Conservation (phyloP, 2,329 filamentous ascomycete genomes). For the Trichophyton rubrum region DNA sequence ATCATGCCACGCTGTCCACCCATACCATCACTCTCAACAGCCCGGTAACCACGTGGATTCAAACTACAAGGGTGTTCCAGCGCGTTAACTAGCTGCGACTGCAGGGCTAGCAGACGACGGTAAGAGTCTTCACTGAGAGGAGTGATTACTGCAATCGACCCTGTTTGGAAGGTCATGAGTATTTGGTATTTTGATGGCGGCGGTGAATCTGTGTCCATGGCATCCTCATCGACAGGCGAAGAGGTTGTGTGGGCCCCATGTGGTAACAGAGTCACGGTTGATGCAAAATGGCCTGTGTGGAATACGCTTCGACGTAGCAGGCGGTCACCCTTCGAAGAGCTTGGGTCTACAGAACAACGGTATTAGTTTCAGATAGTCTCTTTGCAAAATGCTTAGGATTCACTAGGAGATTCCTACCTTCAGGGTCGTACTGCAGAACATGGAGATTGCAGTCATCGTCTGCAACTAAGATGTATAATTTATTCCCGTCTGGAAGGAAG, state of each 20-base stretch:
- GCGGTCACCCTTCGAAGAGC: conserved; percentile 77
- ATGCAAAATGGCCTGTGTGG: conserved; percentile 67
- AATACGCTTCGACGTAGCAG: conserved; percentile 82
- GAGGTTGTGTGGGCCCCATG: conserved; percentile 43
- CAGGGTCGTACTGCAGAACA: conserved; percentile 85
- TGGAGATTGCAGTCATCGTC: conserved; percentile 81
- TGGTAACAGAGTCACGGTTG: conserved; percentile 63
- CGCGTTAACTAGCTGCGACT: conserved; percentile 64
- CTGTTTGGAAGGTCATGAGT: conserved; percentile 62
- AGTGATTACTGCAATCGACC: conserved; percentile 62
- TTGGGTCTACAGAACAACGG: conserved; percentile 53
- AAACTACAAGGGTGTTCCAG: conserved; percentile 66
- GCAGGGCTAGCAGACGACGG: conserved; percentile 67
- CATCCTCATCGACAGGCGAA: conserved; percentile 24
- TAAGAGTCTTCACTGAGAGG: conserved; percentile 70
- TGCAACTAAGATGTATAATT: conserved; percentile 68
- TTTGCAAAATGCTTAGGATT: not conserved
- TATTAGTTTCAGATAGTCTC: not conserved
- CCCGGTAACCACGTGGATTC: conserved; percentile 69
- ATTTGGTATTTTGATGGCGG: conserved; percentile 34
- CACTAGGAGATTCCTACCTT: conserved; percentile 49
- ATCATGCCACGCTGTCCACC: conserved; percentile 51
- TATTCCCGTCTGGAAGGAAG: conserved; percentile 73
- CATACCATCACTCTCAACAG: conserved; percentile 38
- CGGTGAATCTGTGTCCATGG: conserved; percentile 27